phyloP scores from a whole-genome alignment of 2,329 filamentous ascomycete genomes.

The Blastomyces silverae region DNA sequence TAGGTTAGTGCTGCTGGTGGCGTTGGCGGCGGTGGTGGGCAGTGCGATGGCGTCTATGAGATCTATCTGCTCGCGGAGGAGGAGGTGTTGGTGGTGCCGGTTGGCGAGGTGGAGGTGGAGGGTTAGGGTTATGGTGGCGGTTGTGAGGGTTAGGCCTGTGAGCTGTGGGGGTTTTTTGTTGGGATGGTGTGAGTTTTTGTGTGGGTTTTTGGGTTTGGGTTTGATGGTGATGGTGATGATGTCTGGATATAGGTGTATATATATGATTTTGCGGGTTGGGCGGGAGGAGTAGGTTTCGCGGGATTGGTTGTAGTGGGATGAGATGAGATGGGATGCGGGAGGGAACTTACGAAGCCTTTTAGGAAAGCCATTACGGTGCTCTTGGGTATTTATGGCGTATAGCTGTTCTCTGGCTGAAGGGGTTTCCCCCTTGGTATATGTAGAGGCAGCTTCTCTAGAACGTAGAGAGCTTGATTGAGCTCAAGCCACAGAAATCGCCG shows the following conservation, averaged over 20 bases:
- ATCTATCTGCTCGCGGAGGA: constrained; percentile 42
- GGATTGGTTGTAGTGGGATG: constrained; percentile 9
- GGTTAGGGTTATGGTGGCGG: constrained; percentile 65
- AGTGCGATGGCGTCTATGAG: constrained; percentile 38
- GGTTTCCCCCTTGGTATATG: neutral
- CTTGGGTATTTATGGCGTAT: neutral
- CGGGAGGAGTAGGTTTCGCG: too few relatives aligned
- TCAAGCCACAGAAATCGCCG: neutral
- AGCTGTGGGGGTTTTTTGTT: constrained; percentile 47
- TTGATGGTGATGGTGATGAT: too few relatives aligned
- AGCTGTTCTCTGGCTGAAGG: neutral
- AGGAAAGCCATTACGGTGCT: constrained; percentile 59
- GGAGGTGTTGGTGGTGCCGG: constrained; percentile 45
- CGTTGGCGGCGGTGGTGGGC: constrained; percentile 13
- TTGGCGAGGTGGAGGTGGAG: constrained; percentile 63
- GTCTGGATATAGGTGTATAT: too few relatives aligned
- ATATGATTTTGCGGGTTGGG: too few relatives aligned
- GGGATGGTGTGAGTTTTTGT: too few relatives aligned
- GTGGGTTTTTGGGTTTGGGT: too few relatives aligned
- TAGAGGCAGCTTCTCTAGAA: neutral
- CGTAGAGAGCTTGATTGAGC: neutral
- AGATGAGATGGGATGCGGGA: neutral
- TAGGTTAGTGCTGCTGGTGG: neutral
- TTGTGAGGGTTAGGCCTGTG: constrained; percentile 67
- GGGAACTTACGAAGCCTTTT: constrained; percentile 61